Evolutionary conservation across 2,329 filamentous ascomycete species (phyloP), one percentile per base, ranked within the genome.

Genomic region (Trichoderma pleuroti): DNA sequence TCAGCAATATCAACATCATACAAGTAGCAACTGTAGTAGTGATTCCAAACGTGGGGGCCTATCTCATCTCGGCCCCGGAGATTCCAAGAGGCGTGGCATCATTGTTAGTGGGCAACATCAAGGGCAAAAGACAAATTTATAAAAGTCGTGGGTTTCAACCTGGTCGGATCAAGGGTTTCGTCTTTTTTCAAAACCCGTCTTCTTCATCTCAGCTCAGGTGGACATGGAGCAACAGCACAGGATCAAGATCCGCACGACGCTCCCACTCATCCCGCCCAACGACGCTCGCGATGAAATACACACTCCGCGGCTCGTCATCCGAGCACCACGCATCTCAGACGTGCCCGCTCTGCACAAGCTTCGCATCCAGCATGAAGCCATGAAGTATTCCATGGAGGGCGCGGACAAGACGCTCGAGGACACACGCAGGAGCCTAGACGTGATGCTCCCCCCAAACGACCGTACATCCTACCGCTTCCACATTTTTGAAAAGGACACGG

Each of bases 301-400:
- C 36, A 68, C 65, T 34, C 26, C 65, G 5, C 54, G 65, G 21
- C 65, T 68, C 26, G 36, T 68, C 1, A 34, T 68, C 11, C 36
- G 65, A 18, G n/a, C 39, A 28, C 65, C 65, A 2, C 65, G 39
- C 30, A 26, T 61, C 26, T 61, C 65, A 39, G 65, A 68, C 39
- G 56, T 68, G 28, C 65, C 65, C n/a, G 65, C 39, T 24, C 56
- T 68, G 16, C 56, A 68, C 39, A 21, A 12, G 9, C 65, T 68
- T 16, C 65, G 56, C 39, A 68, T 9, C 39, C 56, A 61, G 56
- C 54, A 46, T 18, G 56, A 68, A 28, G 56, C 36, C 21, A 68
- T 68, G 65, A 60, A 68, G 16, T 34, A 61, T 42, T 49, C 65
- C 7, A 3, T 32, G 6, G 14, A 52, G 12, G 65, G 52, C 56